Evolutionary conservation across 1,284 basidiomycete species (phyloP).

Genomic region (Leccinum subspadiceum): DNA sequence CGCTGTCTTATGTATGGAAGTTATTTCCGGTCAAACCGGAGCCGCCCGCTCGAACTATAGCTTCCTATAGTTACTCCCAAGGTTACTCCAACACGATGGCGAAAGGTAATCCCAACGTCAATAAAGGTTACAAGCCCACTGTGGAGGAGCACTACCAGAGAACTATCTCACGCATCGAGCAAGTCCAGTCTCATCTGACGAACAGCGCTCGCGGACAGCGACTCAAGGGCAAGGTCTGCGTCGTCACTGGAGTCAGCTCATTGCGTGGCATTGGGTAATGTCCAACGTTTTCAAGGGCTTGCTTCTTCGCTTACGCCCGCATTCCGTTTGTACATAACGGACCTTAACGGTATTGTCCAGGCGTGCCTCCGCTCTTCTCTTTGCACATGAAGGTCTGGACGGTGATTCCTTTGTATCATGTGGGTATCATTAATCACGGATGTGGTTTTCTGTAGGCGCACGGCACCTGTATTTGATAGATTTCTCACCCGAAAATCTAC

Average conservation of each 20-base stretch:
- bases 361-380: conserved; percentile 72
- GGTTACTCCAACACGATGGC: conserved; percentile 11
- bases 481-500: conserved; percentile 69
- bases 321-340: conserved; percentile 7
- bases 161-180: conserved; percentile 62
- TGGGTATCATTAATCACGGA: conserved; percentile 8
- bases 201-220: conserved; percentile 53
- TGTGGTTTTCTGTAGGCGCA: conserved; percentile 56
- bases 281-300: conserved; percentile 6
- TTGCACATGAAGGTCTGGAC: conserved; percentile 74
- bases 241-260: conserved; percentile 84
- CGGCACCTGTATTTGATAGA: conserved; percentile 85
- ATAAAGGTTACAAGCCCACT: conserved; percentile 14
- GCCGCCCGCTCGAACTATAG: neutral
- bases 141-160: conserved; percentile 51
- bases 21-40: conserved; percentile 1
- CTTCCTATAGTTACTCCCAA: too few species aligned
- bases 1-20: neutral
- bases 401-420: neutral
- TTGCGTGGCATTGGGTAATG: conserved; percentile 54
- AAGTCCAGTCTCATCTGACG: conserved; percentile 71
- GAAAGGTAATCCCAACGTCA: conserved; percentile 14
- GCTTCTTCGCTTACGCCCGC: conserved; percentile 13
- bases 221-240: conserved; percentile 81
- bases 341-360: conserved; percentile 36